Evolutionary conservation across 148 eudicot species (phyloP).

Genomic region (Agrostemma githago): DNA sequence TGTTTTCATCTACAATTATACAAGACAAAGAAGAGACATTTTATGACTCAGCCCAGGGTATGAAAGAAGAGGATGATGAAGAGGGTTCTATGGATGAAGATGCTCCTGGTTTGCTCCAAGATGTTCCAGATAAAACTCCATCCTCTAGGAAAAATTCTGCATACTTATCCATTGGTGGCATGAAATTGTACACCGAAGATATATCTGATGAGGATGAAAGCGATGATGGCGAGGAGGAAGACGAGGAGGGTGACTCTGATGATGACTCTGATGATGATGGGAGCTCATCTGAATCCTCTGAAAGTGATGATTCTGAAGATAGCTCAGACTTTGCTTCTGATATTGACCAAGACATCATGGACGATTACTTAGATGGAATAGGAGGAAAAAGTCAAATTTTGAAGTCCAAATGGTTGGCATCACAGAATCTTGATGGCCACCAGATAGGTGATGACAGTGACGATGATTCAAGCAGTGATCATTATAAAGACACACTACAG

Average conservation of each 20-base stretch:
- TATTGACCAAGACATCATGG: slow-evolving; percentile 81
- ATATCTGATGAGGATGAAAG: slow-evolving; percentile 52
- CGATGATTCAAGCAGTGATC: slow-evolving; percentile 39
- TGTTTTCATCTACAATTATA: slow-evolving; percentile 15
- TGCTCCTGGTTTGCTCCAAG: slow-evolving; percentile 32
- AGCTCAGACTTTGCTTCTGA: slow-evolving; percentile 60
- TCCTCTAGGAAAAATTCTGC: slow-evolving; percentile 49
- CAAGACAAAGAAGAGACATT: slow-evolving; percentile 29
- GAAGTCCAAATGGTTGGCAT: slow-evolving; percentile 54
- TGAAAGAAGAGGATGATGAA: slow-evolving; percentile 42
- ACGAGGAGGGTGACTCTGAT: slow-evolving; percentile 39
- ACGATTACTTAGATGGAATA: slow-evolving; percentile 80
- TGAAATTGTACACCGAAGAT: slow-evolving; percentile 80
- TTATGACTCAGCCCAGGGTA: slow-evolving; percentile 33
- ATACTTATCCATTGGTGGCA: slow-evolving; percentile 73
- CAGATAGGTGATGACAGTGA: slow-evolving; percentile 29
- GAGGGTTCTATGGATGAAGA: slow-evolving; percentile 16
- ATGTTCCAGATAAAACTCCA: slow-evolving; percentile 28
- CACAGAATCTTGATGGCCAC: slow-evolving; percentile 33
- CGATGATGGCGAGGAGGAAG: slow-evolving; percentile 39
- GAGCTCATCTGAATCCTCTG: slow-evolving; percentile 51
- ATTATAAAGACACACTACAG: slow-evolving; percentile 45
- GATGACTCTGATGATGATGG: slow-evolving; percentile 57
- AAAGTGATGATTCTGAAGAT: slow-evolving; percentile 54
- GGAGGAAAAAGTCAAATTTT: slow-evolving; percentile 57